These are phyloP conservation scores for Eutrema heterophyllum DNA, from an alignment of 345 rosid species.

Conservation along the genomic window DNA sequence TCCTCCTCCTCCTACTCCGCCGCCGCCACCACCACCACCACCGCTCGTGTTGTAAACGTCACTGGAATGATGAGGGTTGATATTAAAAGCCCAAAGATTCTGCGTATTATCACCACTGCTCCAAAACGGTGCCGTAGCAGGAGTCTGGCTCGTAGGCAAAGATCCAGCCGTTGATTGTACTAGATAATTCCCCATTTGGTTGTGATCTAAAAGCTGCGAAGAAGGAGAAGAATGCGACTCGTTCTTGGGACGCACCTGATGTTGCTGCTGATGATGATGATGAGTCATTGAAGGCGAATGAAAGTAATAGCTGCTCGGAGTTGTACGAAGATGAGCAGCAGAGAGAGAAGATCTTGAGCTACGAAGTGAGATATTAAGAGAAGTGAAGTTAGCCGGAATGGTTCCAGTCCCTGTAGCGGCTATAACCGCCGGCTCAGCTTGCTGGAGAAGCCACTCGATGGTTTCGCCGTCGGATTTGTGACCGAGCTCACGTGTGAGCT, in stretches of 20 bases:
- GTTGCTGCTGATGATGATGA: conserved; percentile 7
- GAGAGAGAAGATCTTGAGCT: conserved; percentile 76
- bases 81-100: conserved; percentile 30
- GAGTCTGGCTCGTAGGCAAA: conserved; percentile 43
- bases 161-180: conserved; percentile 55
- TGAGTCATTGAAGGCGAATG: conserved; percentile 22
- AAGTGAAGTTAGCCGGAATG: conserved; percentile 85
- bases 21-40: conserved; percentile 33
- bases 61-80: conserved; percentile 20
- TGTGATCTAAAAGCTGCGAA: conserved; percentile 22
- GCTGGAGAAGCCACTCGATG: conserved; percentile 84
- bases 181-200: conserved; percentile 47
- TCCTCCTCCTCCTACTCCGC: not conserved
- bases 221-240: conserved; percentile 31
- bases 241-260: conserved; percentile 29
- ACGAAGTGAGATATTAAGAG: conserved; percentile 82
- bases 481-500: conserved; percentile 85
- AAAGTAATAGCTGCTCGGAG: conserved; percentile 36
- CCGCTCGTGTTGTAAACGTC: conserved; percentile 28
- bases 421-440: conserved; percentile 86
- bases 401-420: conserved; percentile 96
- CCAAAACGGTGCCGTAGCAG: conserved; percentile 60
- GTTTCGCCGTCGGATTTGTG: conserved; percentile 92
- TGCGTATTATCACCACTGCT: conserved; percentile 42
- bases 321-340: conserved; percentile 59